These are phyloP conservation scores for Stagonosporopsis chrysanthemi DNA, from an alignment of 2,329 filamentous ascomycete species.

Conservation along the genomic window DNA sequence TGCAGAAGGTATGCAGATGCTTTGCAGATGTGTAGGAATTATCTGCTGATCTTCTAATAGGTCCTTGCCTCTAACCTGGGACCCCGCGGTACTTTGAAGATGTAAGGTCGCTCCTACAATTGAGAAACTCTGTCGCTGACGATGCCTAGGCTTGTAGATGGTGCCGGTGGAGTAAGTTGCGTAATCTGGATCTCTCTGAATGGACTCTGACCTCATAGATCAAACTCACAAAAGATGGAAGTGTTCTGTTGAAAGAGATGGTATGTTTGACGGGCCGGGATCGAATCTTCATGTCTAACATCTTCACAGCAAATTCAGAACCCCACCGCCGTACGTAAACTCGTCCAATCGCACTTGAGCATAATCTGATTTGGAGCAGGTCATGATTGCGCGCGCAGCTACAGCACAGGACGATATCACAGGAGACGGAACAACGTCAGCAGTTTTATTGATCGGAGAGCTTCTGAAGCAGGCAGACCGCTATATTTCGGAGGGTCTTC, in stretches of 20 bases:
- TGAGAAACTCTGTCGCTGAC: conserved; percentile 46
- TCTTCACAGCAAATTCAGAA: conserved; percentile 84
- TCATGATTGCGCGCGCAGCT: conserved; percentile 80
- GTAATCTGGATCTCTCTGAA: not conserved
- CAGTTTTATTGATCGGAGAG: conserved; percentile 94
- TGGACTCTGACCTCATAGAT: conserved; percentile 66
- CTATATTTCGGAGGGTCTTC: conserved; percentile 95
- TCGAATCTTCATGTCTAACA: conserved; percentile 20
- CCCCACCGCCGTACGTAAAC: conserved; percentile 78
- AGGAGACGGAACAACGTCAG: conserved; percentile 96
- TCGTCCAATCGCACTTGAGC: not conserved
- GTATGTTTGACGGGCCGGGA: conserved; percentile 45
- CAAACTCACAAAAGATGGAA: conserved; percentile 98
- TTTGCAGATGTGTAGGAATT: conserved; percentile 1
- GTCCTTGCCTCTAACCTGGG: conserved; percentile 96
- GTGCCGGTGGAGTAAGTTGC: conserved; percentile 63
- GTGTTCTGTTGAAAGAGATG: conserved; percentile 77
- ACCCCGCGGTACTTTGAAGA: conserved; percentile 93
- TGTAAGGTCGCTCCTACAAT: conserved; percentile 69
- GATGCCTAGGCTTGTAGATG: conserved; percentile 64
- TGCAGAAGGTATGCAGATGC: conserved; percentile 52
- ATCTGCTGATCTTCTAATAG: conserved; percentile 60
- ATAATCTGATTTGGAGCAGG: conserved; percentile 43
- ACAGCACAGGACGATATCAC: conserved; percentile 99
- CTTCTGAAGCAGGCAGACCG: conserved; percentile 96